These are phyloP conservation scores for Sindora glabra DNA, from an alignment of 306 rosid genomes.

Conservation along the genomic window DNA sequence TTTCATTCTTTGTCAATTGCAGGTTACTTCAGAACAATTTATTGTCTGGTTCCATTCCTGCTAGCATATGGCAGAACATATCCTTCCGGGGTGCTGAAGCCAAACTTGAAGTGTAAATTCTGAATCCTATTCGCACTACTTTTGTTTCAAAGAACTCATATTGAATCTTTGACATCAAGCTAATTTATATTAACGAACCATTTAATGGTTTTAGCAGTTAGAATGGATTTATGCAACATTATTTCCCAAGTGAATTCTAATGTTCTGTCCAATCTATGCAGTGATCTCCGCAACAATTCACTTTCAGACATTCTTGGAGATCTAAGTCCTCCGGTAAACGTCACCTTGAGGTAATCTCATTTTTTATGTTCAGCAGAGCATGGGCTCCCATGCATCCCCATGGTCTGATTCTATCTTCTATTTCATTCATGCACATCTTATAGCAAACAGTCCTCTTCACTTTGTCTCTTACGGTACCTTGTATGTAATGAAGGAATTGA, in stretches of 20 bases:
- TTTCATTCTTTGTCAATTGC: slow-evolving; percentile 21
- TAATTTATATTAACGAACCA: not conserved
- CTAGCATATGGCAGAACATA: slow-evolving; percentile 43
- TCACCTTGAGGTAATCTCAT: slow-evolving; percentile 58
- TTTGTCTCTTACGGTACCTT: not conserved
- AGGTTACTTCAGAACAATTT: slow-evolving; percentile 51
- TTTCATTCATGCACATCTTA: slow-evolving; percentile 4
- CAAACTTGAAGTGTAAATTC: slow-evolving; percentile 50
- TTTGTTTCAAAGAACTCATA: not conserved
- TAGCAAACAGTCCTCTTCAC: not conserved
- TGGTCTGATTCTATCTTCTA: slow-evolving; percentile 1
- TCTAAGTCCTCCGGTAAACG: slow-evolving; percentile 45
- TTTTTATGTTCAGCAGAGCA: slow-evolving; percentile 1
- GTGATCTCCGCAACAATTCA: slow-evolving; percentile 66
- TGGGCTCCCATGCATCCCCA: not conserved
- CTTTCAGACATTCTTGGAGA: slow-evolving; percentile 35
- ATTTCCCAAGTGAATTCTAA: slow-evolving; percentile 10
- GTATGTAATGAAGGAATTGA: not conserved
- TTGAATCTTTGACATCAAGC: slow-evolving; percentile 4
- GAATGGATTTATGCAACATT: not conserved
- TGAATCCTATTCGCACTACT: not conserved
- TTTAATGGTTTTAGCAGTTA: not conserved
- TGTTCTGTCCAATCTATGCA: slow-evolving; percentile 25
- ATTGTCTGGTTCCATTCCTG: slow-evolving; percentile 43
- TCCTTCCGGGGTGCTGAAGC: slow-evolving; percentile 35